phyloP scores from a whole-genome alignment of 1,139 yeast genomes.

The Protomyces gravidus region DNA sequence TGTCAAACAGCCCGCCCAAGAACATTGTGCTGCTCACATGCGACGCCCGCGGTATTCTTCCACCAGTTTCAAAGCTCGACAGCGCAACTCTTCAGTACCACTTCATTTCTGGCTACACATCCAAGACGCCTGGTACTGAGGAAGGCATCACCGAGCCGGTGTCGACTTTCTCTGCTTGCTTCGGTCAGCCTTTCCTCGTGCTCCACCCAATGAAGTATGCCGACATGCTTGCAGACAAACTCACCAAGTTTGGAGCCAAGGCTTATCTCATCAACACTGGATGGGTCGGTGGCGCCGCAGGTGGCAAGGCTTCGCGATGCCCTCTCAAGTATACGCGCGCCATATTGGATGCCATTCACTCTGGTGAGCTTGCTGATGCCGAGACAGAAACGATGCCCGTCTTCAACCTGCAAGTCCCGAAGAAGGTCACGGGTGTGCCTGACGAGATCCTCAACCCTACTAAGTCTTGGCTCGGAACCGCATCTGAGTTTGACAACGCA shows the following conservation, averaged over 20 bases:
- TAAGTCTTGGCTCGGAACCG: conserved; percentile 74
- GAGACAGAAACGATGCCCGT: conserved; percentile 81
- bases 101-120: conserved; percentile 96
- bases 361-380: conserved; percentile 76
- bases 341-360: conserved; percentile 88
- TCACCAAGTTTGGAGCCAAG: conserved; percentile 77
- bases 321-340: conserved; percentile 97
- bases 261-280: conserved; percentile 99
- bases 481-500: conserved; percentile 58
- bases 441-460: conserved; percentile 80
- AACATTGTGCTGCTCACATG: conserved; percentile 91
- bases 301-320: conserved; percentile 80
- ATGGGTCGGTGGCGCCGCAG: conserved; percentile 93
- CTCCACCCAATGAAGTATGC: conserved; percentile 98
- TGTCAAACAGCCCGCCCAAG: conserved; percentile 83
- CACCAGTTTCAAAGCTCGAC: conserved; percentile 91
- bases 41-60: conserved; percentile 96
- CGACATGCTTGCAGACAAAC: conserved; percentile 91
- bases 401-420: conserved; percentile 86
- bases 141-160: conserved; percentile 98
- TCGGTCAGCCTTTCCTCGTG: conserved; percentile 98
- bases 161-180: conserved; percentile 97
- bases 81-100: conserved; percentile 98
- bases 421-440: conserved; percentile 76
- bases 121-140: conserved; percentile 99